Evolutionary conservation across 345 rosid species (phyloP).

Genomic region (Ailanthus altissimus): DNA sequence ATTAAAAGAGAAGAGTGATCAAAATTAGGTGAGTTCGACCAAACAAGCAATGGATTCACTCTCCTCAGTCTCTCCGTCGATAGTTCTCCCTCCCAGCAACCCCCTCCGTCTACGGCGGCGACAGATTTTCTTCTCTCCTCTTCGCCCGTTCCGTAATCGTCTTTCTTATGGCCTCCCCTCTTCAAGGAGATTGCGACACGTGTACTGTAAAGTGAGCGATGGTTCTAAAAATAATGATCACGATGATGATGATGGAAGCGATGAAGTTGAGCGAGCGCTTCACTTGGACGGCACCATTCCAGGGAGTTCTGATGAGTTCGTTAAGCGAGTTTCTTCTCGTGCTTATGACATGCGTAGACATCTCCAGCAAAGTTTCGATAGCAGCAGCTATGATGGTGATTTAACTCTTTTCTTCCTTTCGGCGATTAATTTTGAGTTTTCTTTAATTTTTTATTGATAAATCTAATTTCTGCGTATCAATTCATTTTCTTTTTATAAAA

Average conservation of each 20-base stretch:
- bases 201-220: conserved; percentile 43
- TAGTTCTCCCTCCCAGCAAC: conserved; percentile 65
- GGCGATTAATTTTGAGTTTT: neutral
- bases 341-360: conserved; percentile 96
- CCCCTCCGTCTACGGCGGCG: conserved; percentile 35
- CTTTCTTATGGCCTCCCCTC: conserved; percentile 28
- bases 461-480: neutral
- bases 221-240: conserved; percentile 38
- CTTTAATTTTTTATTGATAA: neutral
- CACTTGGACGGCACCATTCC: conserved; percentile 93
- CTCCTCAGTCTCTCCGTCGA: conserved; percentile 66
- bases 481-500: neutral
- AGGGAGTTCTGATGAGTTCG: conserved; percentile 76
- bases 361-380: conserved; percentile 76
- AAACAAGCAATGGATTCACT: conserved; percentile 62
- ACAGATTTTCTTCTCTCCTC: conserved; percentile 32
- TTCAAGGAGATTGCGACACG: conserved; percentile 34
- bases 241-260: conserved; percentile 42
- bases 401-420: neutral
- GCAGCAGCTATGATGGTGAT: conserved; percentile 89
- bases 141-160: conserved; percentile 26
- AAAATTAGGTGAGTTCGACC: neutral
- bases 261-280: conserved; percentile 85
- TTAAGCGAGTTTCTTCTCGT: conserved; percentile 86
- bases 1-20: neutral